Evolutionary conservation across 1,139 yeast species (phyloP).

Genomic region (Geotrichum carabidarum): DNA sequence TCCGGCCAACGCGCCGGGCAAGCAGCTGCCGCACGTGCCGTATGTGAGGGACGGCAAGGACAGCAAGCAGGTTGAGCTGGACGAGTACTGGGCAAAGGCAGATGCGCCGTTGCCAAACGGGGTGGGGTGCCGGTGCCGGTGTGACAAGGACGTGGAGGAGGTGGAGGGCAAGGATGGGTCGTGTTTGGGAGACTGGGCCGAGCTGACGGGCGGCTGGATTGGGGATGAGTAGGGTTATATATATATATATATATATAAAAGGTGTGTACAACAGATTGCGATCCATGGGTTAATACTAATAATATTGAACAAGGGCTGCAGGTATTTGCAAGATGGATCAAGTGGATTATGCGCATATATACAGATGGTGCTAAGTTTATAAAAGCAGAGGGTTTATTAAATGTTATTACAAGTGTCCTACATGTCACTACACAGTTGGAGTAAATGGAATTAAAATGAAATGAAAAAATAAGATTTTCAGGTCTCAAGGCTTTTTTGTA

Average conservation of each 20-base stretch:
- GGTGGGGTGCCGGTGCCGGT: slow-evolving; percentile 80
- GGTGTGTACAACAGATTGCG: slow-evolving; percentile 4
- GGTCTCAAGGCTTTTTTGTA: neutral
- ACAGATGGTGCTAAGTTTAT: too few species aligned
- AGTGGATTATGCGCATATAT: too few species aligned
- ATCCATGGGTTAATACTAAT: too few species aligned
- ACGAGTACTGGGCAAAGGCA: slow-evolving; percentile 42
- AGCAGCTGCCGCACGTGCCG: slow-evolving; percentile 34
- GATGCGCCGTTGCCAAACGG: slow-evolving; percentile 53
- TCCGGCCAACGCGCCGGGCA: slow-evolving; percentile 57
- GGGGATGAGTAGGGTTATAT: slow-evolving; percentile 7
- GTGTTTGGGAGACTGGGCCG: slow-evolving; percentile 55
- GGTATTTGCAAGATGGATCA: too few species aligned
- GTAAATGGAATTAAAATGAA: too few species aligned
- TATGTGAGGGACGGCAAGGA: slow-evolving; percentile 31
- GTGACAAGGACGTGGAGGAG: slow-evolving; percentile 54
- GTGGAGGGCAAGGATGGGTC: slow-evolving; percentile 52
- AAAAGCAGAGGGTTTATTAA: too few species aligned
- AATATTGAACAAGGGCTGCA: too few species aligned
- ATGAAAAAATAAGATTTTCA: too few species aligned
- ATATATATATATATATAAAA: slow-evolving; percentile 6
- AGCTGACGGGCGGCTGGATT: slow-evolving; percentile 34
- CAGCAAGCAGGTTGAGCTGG: slow-evolving; percentile 30
- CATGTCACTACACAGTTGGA: too few species aligned
- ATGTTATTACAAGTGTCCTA: too few species aligned